Base-by-base conservation (phyloP, 2,329 filamentous ascomycete species). In the Penicillium sp. region DNA sequence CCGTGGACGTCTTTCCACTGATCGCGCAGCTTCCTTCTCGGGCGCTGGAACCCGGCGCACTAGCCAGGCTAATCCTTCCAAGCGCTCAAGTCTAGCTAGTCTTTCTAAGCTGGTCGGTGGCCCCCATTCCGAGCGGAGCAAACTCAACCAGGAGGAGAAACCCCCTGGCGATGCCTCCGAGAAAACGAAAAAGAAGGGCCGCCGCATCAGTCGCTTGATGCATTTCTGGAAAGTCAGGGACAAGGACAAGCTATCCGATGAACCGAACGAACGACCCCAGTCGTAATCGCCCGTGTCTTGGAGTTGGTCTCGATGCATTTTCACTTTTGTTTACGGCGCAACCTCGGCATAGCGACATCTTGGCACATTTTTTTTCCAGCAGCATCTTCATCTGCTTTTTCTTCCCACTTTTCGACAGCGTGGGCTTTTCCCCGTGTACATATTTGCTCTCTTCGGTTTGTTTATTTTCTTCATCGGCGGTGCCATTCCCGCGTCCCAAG, bases 161-260 rank as follows among this genome's bases (percentile, higher is more conserved):
- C 72, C 75, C 16, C 72, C 73, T 0, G 58, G 65, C 14, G 75
- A 76, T 36, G 64, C 68, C n/a, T 55, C 63, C n/a, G 72, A 74
- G 29, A 74, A 65, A 53, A 62, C 66, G 16, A 78, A 73, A 59
- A 78, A 74, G 64, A 79, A 77, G 60, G 68, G 69, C 39, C 72
- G 72, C 51, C 71, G 77, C 47, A 72, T 80, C 34, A 79, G 75
- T 61, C 76, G 76, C 49, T 62, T 79, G 42, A 76, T 79, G 72
- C 72, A 76, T 55, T 80, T 80, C 59, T 80, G 78, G 78, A 76
- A 75, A 62, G 65, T 69, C 22, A 79, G 77, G 61, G 78, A 79
- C 48, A 79, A 77, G 56, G 68, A 74, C 42, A 72, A 69, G 60
- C 31, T 60, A 39, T 52, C 56, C 32, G 59, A 59, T 32, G 55